Percentiles rank a stretch among this genome's conserved stretches.
Conservation (phyloP, 805 yeast species). For the Candida gorgasii region DNA sequence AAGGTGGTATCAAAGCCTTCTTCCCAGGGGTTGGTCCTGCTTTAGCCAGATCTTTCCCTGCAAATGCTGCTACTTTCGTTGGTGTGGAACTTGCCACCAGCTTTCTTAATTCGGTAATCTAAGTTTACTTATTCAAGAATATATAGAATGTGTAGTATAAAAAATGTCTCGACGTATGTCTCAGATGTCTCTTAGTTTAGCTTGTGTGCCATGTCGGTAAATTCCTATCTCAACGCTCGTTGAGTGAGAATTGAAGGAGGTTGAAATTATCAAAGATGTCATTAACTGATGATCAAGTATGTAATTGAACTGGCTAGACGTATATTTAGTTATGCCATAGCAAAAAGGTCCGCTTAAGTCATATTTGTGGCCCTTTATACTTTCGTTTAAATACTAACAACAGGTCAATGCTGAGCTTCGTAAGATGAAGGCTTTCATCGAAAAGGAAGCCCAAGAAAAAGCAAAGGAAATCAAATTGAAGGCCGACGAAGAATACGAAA, state of each 20-base stretch:
- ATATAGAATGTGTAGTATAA: conserved; percentile 1
- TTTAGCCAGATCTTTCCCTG: conserved; percentile 90
- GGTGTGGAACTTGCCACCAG: conserved; percentile 84
- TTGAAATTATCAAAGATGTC: conserved; percentile 20
- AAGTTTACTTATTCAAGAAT: not conserved
- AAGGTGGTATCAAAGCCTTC: conserved; percentile 85
- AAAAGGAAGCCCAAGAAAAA: conserved; percentile 98
- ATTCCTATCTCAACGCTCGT: conserved; percentile 1
- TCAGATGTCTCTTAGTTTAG: not conserved
- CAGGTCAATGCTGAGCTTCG: conserved; percentile 93
- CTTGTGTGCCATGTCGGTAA: too few relatives aligned
- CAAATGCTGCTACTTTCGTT: conserved; percentile 97
- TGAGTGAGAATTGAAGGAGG: conserved; percentile 7
- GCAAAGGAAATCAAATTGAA: conserved; percentile 93
- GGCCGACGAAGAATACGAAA: conserved; percentile 98
- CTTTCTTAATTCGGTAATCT: conserved; percentile 32
- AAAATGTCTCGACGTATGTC: not conserved
- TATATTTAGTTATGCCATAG: too few relatives aligned
- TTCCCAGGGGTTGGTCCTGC: conserved; percentile 99
- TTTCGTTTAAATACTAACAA: conserved; percentile 11
- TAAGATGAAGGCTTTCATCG: conserved; percentile 98
- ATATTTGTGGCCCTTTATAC: too few relatives aligned
- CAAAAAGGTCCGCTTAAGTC: too few relatives aligned
- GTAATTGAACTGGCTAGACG: conserved; percentile 15
- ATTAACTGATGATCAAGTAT: conserved; percentile 34